Base-by-base conservation (phyloP, 169 alveolate species). In the Theileria sp. region DNA sequence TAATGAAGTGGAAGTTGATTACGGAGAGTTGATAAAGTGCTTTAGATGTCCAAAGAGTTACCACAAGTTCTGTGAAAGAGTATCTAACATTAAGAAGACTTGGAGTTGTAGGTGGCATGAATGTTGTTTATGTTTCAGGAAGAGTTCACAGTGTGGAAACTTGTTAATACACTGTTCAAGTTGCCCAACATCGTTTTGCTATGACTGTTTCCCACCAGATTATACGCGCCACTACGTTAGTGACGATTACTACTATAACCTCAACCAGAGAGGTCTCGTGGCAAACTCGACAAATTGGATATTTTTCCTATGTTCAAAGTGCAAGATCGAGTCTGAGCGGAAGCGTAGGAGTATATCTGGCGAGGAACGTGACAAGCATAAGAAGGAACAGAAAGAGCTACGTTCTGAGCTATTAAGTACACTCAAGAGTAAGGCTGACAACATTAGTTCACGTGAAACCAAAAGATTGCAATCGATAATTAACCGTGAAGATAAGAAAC, bases 61-160 rank as follows among this genome's bases (percentile, higher is more conserved):
- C 87, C 98, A 95, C 86, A 93, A 91, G 77, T 81, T 92, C 60
- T 94, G 96, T 65, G 95, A 91, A 80, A 91, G 89, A 32, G 91
- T 77, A 73, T 83, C 75, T 72, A 93, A 70, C 56, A 83, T 79
- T 58, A 87, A 86, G 86, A 85, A 85, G 74, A 92, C 96, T 50
- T 95, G 97, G 96, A 85, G 95, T 4, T 95, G 98, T 60, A 86
- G 95, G 54, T 95, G 98, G 98, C 98, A 95, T 76, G 97, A 94
- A 80, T 95, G 98, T 58, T 92, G 96, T 56, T 81, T 92, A 32
- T 95, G 98, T 72, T 91, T 93, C 87, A 87, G 98, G 56, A 93
- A 92, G 75, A 93, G 96, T 13, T 88, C 96, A 10, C 96, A 93
- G 80, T 94, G 95, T 72, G 98, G 97, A 61, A 94, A 94, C 75